A percentile compares a stretch with the other conserved stretches of the same genome.
Evolutionary conservation across 2,329 filamentous ascomycete species (phyloP).

Genomic region (Apiospora pterosperma): DNA sequence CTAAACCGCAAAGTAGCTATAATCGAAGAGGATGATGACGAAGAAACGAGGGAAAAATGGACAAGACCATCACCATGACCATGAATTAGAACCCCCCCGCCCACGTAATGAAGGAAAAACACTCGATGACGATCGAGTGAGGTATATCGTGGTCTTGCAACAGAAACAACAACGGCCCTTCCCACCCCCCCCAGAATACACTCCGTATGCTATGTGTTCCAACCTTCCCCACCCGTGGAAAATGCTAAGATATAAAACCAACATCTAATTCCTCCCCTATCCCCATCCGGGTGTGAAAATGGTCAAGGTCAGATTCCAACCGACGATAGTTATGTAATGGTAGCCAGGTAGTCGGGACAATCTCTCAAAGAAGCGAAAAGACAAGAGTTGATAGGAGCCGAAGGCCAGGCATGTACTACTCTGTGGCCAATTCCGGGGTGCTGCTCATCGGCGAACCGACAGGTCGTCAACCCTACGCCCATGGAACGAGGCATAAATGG

Average conservation of each 20-base stretch:
- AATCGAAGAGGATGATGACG: conserved; percentile 12
- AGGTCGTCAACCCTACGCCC: neutral
- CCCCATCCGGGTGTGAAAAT: neutral
- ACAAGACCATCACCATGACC: neutral
- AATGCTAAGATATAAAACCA: conserved; percentile 2
- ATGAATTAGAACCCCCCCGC: neutral
- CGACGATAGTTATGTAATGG: neutral
- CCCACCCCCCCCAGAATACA: neutral
- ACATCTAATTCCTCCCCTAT: neutral
- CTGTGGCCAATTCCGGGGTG: neutral
- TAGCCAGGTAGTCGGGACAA: neutral
- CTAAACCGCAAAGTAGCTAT: conserved; percentile 16
- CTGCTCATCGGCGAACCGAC: neutral
- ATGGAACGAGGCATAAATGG: neutral
- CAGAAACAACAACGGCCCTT: no score
- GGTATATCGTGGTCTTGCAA: conserved; percentile 2
- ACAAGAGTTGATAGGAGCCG: neutral
- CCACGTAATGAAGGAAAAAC: conserved; percentile 1
- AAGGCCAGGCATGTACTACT: neutral
- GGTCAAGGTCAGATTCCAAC: neutral
- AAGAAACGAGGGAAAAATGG: neutral
- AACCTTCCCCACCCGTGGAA: neutral
- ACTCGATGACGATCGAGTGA: neutral
- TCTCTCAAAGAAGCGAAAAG: neutral
- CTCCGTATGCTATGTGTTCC: neutral